A percentile compares a stretch with the other conserved stretches of the same genome.
phyloP scores from a whole-genome alignment of 805 yeast species.

The Ogataea nonfermentans region DNA sequence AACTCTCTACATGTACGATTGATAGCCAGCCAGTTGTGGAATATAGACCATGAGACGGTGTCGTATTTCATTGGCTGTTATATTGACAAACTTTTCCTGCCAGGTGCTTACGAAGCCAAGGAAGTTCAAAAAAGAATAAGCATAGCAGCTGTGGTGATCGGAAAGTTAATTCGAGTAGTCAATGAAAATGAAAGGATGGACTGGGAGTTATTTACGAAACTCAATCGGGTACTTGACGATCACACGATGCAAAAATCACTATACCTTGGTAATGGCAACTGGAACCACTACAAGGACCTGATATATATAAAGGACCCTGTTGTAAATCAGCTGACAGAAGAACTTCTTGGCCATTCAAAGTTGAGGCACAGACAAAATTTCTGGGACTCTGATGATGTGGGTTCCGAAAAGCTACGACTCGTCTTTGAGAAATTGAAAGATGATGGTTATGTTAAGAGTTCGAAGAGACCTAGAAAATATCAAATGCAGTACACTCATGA shows the following conservation, averaged over 20 bases:
- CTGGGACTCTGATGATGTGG: constrained; percentile 3
- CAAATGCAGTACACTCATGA: not conserved
- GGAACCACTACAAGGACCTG: not conserved
- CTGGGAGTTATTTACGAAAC: constrained; percentile 6
- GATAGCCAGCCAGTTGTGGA: not conserved
- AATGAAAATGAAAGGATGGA: not conserved
- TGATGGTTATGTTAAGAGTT: not conserved
- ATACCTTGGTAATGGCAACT: not conserved
- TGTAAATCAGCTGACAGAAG: constrained; percentile 9
- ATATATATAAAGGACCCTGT: constrained; percentile 4
- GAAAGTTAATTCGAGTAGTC: not conserved
- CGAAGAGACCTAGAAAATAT: not conserved
- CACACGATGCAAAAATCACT: constrained; percentile 1
- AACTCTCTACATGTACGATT: not conserved
- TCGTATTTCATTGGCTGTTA: not conserved
- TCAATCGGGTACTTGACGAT: constrained; percentile 8
- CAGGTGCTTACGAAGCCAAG: not conserved
- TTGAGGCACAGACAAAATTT: not conserved
- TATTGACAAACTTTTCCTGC: constrained; percentile 4
- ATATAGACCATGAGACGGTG: not conserved
- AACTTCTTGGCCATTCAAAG: constrained; percentile 4
- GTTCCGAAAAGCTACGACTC: constrained; percentile 8
- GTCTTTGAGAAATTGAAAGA: constrained; percentile 11
- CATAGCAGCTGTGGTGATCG: not conserved
- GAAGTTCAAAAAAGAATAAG: not conserved